Base-by-base conservation (phyloP, 805 yeast genomes). In the Ogataea salicorniae region DNA sequence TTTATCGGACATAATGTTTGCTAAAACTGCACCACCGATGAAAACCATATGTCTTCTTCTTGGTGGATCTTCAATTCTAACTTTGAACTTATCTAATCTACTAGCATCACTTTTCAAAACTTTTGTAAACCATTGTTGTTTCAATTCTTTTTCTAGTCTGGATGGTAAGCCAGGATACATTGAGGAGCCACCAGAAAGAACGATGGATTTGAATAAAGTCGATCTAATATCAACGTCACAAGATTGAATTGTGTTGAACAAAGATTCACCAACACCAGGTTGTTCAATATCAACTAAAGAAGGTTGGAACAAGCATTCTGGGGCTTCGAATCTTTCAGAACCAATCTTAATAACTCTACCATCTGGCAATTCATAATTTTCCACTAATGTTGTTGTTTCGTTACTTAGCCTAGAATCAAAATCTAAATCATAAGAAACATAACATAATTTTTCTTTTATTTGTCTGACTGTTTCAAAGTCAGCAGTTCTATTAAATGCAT, bases 101-200 rank as follows among this genome's bases (percentile, higher is more conserved):
- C 89, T 63, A 26, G 97, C 83, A 69, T 94, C 96, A 44, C 90
- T 90, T 54, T 84, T 81, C 51, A 94, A 79, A 17, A 94, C 96
- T 62, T 82, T 80, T 2, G 95, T 83, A 56, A 87, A 83, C 98
- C 98, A 94, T 58, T 88, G 81, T 68, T 94, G 99, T 71, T 94
- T 94, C 68, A 94, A 77, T 68, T 94, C 99, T 67, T 88, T 92
- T 68, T 94, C 98, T 57, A 94, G 74, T 61, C 99, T 79, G 13
- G 96, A 86, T 17, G 99, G 99, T 57, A 94, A 78, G 31, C 99
- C 99, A 1, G 99, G 98, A 64, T 94, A 94, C 99, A 94, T 94
- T 44, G 96, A 86, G 1, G 98, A 91, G 48, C 99, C 99, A 65
- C 99, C 99, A 6, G 96, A 87, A 40, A 94, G 77, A 29, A 94